Conservation (phyloP, 1,284 basidiomycete genomes). For the Takashimella koratensis region DNA sequence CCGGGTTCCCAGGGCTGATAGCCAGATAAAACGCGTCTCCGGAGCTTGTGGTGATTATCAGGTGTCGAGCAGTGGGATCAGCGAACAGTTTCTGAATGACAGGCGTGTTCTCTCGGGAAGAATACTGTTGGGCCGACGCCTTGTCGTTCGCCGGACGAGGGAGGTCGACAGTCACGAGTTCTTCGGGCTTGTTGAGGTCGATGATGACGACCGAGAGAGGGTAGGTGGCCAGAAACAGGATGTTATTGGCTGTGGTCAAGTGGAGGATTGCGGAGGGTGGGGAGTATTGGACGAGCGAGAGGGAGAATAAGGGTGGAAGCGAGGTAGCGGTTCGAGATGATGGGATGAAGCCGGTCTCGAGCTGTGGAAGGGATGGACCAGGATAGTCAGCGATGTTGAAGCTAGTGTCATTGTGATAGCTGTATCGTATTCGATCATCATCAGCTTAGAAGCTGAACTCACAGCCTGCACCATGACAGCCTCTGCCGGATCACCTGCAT, state of each 20-base stretch:
- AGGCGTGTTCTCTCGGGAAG: conserved; percentile 51
- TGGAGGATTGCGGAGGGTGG: conserved; percentile 74
- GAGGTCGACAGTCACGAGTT: conserved; percentile 71
- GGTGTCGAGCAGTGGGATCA: conserved; percentile 87
- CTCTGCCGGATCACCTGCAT: conserved; percentile 22
- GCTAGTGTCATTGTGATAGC: no score
- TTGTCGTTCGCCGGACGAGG: conserved; percentile 56
- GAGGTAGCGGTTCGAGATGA: conserved; percentile 32
- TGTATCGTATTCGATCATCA: no score
- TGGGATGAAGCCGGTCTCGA: conserved; percentile 51
- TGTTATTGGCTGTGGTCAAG: conserved; percentile 77
- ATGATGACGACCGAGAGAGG: conserved; percentile 76
- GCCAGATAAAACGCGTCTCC: conserved; percentile 91
- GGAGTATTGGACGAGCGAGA: conserved; percentile 81
- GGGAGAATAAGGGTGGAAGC: conserved; percentile 69
- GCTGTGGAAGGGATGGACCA: no score
- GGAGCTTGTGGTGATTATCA: conserved; percentile 76
- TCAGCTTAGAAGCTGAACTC: conserved; percentile 7
- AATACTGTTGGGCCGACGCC: conserved; percentile 42
- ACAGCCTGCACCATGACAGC: conserved; percentile 35
- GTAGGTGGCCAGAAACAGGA: conserved; percentile 76
- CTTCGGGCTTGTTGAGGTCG: conserved; percentile 74
- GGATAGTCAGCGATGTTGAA: no score
- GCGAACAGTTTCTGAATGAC: conserved; percentile 72
- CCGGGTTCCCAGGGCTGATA: conserved; percentile 49